Conservation (phyloP, 805 yeast genomes). For the Schwanniomyces pseudopolymorphus region DNA sequence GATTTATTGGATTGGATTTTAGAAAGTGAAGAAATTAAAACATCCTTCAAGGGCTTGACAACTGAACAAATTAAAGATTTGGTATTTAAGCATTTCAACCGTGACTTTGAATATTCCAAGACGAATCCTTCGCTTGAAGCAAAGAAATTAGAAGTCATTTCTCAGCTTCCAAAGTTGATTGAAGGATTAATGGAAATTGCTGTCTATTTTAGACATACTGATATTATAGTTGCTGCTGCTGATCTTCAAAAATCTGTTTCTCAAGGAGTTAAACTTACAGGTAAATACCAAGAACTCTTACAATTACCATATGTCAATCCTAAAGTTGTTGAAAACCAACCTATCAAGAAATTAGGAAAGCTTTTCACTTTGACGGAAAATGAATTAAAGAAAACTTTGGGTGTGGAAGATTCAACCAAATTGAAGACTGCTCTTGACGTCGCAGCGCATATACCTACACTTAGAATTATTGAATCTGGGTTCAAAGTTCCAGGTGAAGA, state of each 20-base stretch:
- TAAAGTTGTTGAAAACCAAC: slow-evolving; percentile 40
- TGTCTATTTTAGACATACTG: slow-evolving; percentile 71
- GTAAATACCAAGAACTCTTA: slow-evolving; percentile 59
- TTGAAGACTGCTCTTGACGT: slow-evolving; percentile 50
- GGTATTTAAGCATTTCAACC: slow-evolving; percentile 57
- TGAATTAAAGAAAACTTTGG: slow-evolving; percentile 56
- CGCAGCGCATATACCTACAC: slow-evolving; percentile 65
- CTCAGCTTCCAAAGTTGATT: slow-evolving; percentile 64
- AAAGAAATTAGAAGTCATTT: slow-evolving; percentile 55
- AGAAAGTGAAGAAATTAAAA: slow-evolving; percentile 62
- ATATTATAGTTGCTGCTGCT: slow-evolving; percentile 56
- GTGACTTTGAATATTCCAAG: slow-evolving; percentile 35
- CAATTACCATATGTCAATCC: slow-evolving; percentile 78
- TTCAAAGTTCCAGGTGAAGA: slow-evolving; percentile 88
- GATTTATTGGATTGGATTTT: slow-evolving; percentile 61
- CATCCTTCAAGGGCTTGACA: slow-evolving; percentile 40
- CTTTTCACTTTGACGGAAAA: slow-evolving; percentile 58
- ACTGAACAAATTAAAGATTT: slow-evolving; percentile 50
- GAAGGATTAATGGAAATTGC: slow-evolving; percentile 80
- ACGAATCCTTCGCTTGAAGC: slow-evolving; percentile 23
- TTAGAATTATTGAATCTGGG: slow-evolving; percentile 66
- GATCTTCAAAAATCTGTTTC: slow-evolving; percentile 69
- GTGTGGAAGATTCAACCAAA: slow-evolving; percentile 46
- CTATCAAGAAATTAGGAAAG: slow-evolving; percentile 67
- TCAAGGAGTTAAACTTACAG: slow-evolving; percentile 67